These are phyloP conservation scores for Ricinus communis DNA, from an alignment of 345 rosid genomes.

Conservation along the genomic window DNA sequence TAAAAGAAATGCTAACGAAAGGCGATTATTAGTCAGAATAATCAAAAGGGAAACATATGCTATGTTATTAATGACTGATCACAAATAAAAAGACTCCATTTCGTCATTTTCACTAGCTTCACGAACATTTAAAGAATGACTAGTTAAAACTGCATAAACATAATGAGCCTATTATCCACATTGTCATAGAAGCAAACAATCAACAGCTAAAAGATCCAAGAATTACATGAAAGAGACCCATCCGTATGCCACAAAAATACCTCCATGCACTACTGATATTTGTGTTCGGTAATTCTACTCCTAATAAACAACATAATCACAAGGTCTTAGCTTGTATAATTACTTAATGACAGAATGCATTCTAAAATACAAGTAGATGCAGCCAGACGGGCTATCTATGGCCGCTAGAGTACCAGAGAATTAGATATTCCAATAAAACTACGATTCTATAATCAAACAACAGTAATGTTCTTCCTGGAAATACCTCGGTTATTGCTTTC, in stretches of 20 bases:
- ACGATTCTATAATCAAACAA: too few species aligned
- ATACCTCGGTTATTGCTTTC: too few species aligned
- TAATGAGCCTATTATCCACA: neutral
- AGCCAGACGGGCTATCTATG: neutral
- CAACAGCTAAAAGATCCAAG: neutral
- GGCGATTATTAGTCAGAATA: neutral
- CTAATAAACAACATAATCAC: neutral
- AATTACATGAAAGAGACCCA: neutral
- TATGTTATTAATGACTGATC: too few species aligned
- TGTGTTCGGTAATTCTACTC: too few species aligned
- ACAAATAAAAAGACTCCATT: neutral
- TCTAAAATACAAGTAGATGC: neutral
- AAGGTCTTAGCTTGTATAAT: neutral
- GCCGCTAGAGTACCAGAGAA: too few species aligned
- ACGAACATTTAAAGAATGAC: neutral
- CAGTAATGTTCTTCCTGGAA: too few species aligned
- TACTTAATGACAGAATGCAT: neutral
- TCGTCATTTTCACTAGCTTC: neutral
- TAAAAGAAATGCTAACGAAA: neutral
- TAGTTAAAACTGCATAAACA: neutral
- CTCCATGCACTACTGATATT: too few species aligned
- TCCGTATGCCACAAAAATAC: neutral
- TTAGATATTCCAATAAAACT: too few species aligned
- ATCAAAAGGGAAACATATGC: neutral
- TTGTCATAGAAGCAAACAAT: neutral